A percentile compares a stretch with the other conserved stretches of the same genome.
Evolutionary conservation across 1,284 basidiomycete genomes (phyloP).

Genomic region (Melampsora occidentalis): DNA sequence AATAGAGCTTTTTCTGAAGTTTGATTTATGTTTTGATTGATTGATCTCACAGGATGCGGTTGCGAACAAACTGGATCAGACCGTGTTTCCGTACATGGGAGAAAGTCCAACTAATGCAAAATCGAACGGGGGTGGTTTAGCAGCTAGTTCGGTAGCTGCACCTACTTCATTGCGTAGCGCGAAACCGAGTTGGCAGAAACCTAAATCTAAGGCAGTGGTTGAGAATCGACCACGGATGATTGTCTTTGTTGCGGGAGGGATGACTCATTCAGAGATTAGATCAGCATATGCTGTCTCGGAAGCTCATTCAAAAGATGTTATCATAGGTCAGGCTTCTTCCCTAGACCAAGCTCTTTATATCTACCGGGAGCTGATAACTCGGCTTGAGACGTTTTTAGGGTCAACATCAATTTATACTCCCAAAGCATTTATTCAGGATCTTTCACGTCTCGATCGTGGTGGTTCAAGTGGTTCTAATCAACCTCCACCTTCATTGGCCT

Average conservation of each 20-base stretch:
- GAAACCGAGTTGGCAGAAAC: slow-evolving; percentile 39
- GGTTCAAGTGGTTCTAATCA: slow-evolving; percentile 35
- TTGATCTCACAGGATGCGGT: slow-evolving; percentile 65
- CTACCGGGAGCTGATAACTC: background rate
- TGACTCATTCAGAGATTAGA: slow-evolving; percentile 93
- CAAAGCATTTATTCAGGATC: slow-evolving; percentile 27
- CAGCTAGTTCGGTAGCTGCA: slow-evolving; percentile 51
- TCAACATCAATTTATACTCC: slow-evolving; percentile 39
- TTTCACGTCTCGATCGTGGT: slow-evolving; percentile 29
- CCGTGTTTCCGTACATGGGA: slow-evolving; percentile 83
- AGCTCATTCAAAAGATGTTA: slow-evolving; percentile 36
- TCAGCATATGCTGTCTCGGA: slow-evolving; percentile 35
- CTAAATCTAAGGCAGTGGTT: slow-evolving; percentile 24
- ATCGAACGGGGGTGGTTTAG: slow-evolving; percentile 57
- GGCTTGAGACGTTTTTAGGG: background rate
- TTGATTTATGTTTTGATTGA: background rate
- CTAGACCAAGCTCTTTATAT: background rate
- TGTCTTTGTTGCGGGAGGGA: slow-evolving; percentile 89
- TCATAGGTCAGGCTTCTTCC: slow-evolving; percentile 24
- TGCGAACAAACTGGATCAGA: slow-evolving; percentile 70
- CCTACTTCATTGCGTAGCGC: slow-evolving; percentile 55
- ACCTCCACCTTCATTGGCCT: slow-evolving; percentile 12
- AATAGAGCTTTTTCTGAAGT: background rate
- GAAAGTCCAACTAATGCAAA: slow-evolving; percentile 66
- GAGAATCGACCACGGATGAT: slow-evolving; percentile 70